A percentile compares a stretch with the other conserved stretches of the same genome.
phyloP scores from a whole-genome alignment of 176 grass and related monocot species.

The Bothriochloa decipiens region DNA sequence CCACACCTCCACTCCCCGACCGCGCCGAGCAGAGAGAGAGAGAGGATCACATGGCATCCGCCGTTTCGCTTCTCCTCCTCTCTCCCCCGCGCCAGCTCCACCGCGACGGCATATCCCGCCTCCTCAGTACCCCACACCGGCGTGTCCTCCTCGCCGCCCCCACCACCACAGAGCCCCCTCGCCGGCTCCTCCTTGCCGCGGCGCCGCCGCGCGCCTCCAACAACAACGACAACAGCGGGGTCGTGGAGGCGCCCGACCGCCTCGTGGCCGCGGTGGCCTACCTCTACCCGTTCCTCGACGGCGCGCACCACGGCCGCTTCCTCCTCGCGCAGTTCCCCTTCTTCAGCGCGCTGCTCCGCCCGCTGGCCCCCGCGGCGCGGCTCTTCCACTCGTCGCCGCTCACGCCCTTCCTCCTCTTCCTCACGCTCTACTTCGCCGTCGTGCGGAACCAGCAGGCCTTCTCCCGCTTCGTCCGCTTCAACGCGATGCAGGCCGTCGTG shows the following conservation, averaged over 20 bases:
- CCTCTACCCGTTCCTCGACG: slow-evolving; percentile 98
- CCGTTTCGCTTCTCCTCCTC: slow-evolving; percentile 51
- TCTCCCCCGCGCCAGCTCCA: slow-evolving; percentile 38
- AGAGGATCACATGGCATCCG: slow-evolving; percentile 50
- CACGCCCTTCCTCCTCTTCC: slow-evolving; percentile 85
- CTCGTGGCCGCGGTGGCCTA: slow-evolving; percentile 77
- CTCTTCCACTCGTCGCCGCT: slow-evolving; percentile 82
- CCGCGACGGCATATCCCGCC: slow-evolving; percentile 22
- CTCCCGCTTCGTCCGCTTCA: slow-evolving; percentile 95
- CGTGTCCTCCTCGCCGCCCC: slow-evolving; percentile 6
- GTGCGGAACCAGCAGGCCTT: slow-evolving; percentile 79
- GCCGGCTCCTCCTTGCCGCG: slow-evolving; percentile 11
- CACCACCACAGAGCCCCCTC: neutral
- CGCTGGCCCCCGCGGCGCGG: slow-evolving; percentile 70
- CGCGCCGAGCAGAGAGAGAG: slow-evolving; percentile 6
- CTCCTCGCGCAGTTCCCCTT: slow-evolving; percentile 68
- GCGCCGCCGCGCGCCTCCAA: slow-evolving; percentile 43
- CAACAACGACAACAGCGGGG: slow-evolving; percentile 61
- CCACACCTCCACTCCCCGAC: neutral
- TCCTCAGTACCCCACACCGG: slow-evolving; percentile 1
- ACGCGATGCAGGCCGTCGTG: slow-evolving; percentile 94
- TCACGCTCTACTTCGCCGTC: slow-evolving; percentile 93
- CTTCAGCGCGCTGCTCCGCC: slow-evolving; percentile 63
- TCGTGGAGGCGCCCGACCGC: slow-evolving; percentile 67
- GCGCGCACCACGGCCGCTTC: slow-evolving; percentile 65